Evolutionary conservation across 2,329 filamentous ascomycete species (phyloP).

Genomic region (Metarhizium robertsii): DNA sequence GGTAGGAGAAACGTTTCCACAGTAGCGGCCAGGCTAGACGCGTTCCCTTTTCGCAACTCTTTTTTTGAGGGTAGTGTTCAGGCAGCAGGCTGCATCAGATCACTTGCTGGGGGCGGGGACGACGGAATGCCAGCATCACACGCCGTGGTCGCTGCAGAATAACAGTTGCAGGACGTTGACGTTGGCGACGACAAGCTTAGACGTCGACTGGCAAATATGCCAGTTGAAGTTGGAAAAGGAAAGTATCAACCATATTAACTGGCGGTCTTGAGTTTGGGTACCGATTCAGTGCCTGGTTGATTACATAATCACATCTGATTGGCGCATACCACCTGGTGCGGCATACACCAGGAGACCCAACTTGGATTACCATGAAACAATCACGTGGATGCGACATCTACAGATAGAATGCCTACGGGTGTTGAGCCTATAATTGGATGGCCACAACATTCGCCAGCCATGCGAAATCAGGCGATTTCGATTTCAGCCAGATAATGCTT

Average conservation of each 20-base stretch:
- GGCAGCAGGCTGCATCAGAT: background rate
- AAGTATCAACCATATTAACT: background rate
- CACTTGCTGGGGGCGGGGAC: background rate
- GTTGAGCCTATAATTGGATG: background rate
- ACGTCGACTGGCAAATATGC: slow-evolving; percentile 5
- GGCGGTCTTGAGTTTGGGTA: slow-evolving; percentile 6
- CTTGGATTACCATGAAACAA: background rate
- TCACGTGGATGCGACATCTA: background rate
- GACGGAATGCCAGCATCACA: background rate
- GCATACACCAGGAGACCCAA: background rate
- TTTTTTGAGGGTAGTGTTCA: background rate
- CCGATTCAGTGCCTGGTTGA: slow-evolving; percentile 5
- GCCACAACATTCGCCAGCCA: background rate
- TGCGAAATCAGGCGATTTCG: background rate
- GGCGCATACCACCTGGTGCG: background rate
- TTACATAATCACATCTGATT: slow-evolving; percentile 7
- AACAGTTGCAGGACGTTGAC: background rate
- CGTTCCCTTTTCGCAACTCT: background rate
- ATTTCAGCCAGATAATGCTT: background rate
- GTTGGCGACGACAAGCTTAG: background rate
- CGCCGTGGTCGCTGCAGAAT: background rate
- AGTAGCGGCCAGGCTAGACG: background rate
- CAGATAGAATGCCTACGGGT: background rate
- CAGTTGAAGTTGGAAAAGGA: slow-evolving; percentile 3
- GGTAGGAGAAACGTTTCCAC: background rate